phyloP scores from a whole-genome alignment of 805 yeast species.

The Pichia exigua region DNA sequence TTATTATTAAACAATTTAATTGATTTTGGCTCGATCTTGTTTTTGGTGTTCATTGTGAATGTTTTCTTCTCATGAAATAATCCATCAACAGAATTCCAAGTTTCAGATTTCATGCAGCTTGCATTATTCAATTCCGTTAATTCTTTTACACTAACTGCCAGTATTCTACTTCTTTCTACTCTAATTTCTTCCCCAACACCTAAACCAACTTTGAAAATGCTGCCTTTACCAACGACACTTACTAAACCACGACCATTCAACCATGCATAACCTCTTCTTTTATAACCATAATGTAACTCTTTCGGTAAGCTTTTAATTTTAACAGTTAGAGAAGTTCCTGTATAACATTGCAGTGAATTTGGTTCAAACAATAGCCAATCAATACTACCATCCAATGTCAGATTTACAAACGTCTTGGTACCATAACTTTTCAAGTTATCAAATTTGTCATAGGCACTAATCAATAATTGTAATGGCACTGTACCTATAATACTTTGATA shows the following conservation, averaged over 20 bases:
- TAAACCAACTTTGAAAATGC: constrained; percentile 40
- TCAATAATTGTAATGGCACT: constrained; percentile 36
- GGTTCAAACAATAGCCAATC: constrained; percentile 57
- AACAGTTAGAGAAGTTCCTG: constrained; percentile 45
- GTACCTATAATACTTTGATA: constrained; percentile 45
- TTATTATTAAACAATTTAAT: neutral
- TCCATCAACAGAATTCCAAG: constrained; percentile 10
- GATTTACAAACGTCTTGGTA: constrained; percentile 34
- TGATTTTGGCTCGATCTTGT: neutral
- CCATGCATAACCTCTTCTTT: constrained; percentile 35
- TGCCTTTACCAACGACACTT: constrained; percentile 48
- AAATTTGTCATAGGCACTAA: constrained; percentile 30
- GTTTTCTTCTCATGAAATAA: constrained; percentile 2
- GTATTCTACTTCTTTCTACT: constrained; percentile 37
- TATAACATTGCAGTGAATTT: constrained; percentile 40
- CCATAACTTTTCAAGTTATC: constrained; percentile 10
- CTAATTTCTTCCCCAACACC: constrained; percentile 40
- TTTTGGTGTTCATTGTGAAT: neutral
- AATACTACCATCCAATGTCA: constrained; percentile 46
- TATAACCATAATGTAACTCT: constrained; percentile 27
- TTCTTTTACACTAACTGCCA: constrained; percentile 46
- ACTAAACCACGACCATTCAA: constrained; percentile 52
- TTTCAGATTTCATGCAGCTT: constrained; percentile 13
- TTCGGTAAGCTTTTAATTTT: constrained; percentile 33
- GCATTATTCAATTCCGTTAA: constrained; percentile 30